Percentiles rank a stretch among this genome's conserved stretches.
These are phyloP conservation scores for Calonectria leucothoes DNA, from an alignment of 2,329 filamentous ascomycete species.

Conservation along the genomic window DNA sequence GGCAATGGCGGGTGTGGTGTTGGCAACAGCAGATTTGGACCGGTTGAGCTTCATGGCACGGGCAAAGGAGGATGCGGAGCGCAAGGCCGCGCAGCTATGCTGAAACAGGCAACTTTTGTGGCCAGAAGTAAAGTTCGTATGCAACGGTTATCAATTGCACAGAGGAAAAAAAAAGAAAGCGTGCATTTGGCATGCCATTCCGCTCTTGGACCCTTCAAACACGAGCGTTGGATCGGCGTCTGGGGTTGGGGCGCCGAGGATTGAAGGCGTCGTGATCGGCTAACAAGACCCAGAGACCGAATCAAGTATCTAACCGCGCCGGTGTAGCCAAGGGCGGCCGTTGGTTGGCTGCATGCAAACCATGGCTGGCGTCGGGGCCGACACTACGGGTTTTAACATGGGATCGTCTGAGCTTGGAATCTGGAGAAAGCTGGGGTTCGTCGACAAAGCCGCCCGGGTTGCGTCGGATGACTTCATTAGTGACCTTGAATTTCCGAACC, in stretches of 20 bases:
- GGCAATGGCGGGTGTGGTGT: slow-evolving; percentile 40
- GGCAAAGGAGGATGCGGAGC: slow-evolving; percentile 13
- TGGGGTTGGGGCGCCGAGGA: slow-evolving; percentile 9
- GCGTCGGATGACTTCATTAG: slow-evolving; percentile 45
- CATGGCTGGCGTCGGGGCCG: slow-evolving; percentile 35
- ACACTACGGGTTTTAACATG: slow-evolving; percentile 10
- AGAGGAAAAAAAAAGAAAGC: not conserved
- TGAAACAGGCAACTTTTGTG: not conserved
- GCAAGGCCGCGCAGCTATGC: not conserved
- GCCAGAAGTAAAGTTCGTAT: not conserved
- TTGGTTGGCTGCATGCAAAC: slow-evolving; percentile 12
- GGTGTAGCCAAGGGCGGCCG: not conserved
- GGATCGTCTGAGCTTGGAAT: slow-evolving; percentile 2
- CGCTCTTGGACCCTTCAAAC: slow-evolving; percentile 11
- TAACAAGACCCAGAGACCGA: slow-evolving; percentile 13
- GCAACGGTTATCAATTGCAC: not conserved
- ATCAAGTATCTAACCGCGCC: slow-evolving; percentile 5
- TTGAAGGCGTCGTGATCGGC: not conserved
- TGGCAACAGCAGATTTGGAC: slow-evolving; percentile 47
- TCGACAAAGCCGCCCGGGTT: slow-evolving; percentile 41
- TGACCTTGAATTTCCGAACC: slow-evolving; percentile 36
- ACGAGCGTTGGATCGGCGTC: slow-evolving; percentile 11
- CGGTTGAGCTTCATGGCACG: slow-evolving; percentile 45
- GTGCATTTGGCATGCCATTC: slow-evolving; percentile 15
- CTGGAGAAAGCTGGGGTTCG: slow-evolving; percentile 40